Evolutionary conservation across 2,329 filamentous ascomycete species (phyloP).

Genomic region (Diaporthe helianthi): DNA sequence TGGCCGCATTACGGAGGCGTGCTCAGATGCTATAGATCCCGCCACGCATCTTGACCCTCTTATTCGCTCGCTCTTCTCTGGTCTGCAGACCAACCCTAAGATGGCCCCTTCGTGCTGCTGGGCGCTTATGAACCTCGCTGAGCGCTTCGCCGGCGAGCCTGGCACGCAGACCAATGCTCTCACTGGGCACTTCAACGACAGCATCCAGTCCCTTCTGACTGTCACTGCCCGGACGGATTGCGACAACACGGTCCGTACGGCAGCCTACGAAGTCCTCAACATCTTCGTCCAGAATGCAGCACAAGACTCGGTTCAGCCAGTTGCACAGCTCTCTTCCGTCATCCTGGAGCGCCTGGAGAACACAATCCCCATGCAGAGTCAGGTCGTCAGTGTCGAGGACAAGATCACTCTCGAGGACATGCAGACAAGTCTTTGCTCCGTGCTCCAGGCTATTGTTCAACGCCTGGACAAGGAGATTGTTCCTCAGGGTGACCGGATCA

Average conservation of each 20-base stretch:
- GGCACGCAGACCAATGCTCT: constrained; percentile 81
- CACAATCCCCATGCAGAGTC: constrained; percentile 85
- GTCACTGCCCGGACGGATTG: constrained; percentile 84
- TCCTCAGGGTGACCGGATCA: constrained; percentile 91
- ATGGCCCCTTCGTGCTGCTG: constrained; percentile 99
- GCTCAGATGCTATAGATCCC: constrained; percentile 90
- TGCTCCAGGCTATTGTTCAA: constrained; percentile 89
- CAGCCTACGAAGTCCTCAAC: constrained; percentile 96
- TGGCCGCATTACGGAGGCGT: constrained; percentile 93
- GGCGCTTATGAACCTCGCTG: constrained; percentile 97
- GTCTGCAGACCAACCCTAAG: constrained; percentile 88
- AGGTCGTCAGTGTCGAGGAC: constrained; percentile 97
- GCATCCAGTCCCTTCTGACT: constrained; percentile 82
- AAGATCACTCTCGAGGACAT: constrained; percentile 96
- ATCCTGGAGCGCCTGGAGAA: constrained; percentile 91
- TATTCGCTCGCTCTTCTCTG: constrained; percentile 87
- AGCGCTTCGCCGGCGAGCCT: constrained; percentile 89
- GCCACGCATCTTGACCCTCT: constrained; percentile 81
- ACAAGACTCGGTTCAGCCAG: constrained; percentile 79
- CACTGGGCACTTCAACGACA: constrained; percentile 91
- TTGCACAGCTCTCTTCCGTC: constrained; percentile 84
- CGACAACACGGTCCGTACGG: constrained; percentile 89
- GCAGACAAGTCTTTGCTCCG: constrained; percentile 92
- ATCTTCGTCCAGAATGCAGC: constrained; percentile 92
- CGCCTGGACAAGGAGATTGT: constrained; percentile 90